These are phyloP conservation scores for Clathrospora elynae DNA, from an alignment of 2,329 filamentous ascomycete genomes.

Conservation along the genomic window DNA sequence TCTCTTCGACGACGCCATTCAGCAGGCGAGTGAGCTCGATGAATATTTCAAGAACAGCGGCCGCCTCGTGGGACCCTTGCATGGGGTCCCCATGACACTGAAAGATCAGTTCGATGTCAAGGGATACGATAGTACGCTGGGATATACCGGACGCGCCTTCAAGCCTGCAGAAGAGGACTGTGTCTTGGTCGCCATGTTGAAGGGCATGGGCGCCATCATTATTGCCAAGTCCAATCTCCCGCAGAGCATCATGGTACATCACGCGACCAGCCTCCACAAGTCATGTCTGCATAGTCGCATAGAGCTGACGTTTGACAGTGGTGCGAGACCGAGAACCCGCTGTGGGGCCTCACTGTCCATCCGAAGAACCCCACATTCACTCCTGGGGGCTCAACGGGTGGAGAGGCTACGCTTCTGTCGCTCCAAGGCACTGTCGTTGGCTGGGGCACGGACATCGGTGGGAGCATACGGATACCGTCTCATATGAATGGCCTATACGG, in stretches of 20 bases:
- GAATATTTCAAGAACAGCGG: slow-evolving; percentile 43
- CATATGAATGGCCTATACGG: slow-evolving; percentile 64
- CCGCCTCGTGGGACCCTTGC: slow-evolving; percentile 53
- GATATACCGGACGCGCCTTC: slow-evolving; percentile 67
- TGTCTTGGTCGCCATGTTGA: slow-evolving; percentile 62
- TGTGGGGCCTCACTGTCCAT: slow-evolving; percentile 64
- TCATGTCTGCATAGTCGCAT: not conserved
- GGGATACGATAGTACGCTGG: slow-evolving; percentile 58
- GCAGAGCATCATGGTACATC: slow-evolving; percentile 59
- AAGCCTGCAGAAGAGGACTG: slow-evolving; percentile 57
- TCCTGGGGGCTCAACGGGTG: slow-evolving; percentile 64
- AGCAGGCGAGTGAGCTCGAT: slow-evolving; percentile 51
- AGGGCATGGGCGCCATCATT: slow-evolving; percentile 56
- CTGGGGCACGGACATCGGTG: slow-evolving; percentile 64
- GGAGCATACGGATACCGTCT: slow-evolving; percentile 64
- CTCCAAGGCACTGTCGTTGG: slow-evolving; percentile 60
- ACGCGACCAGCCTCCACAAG: not conserved
- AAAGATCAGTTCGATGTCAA: slow-evolving; percentile 58
- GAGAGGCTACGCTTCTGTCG: slow-evolving; percentile 62
- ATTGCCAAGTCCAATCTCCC: slow-evolving; percentile 60
- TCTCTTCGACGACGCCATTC: slow-evolving; percentile 53
- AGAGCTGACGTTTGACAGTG: slow-evolving; percentile 50
- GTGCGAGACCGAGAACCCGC: slow-evolving; percentile 66
- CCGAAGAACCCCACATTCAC: slow-evolving; percentile 61
- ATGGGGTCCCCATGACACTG: slow-evolving; percentile 55